These are phyloP conservation scores for Kodamaea sp. DNA, from an alignment of 1,139 yeast species.

Conservation along the genomic window DNA sequence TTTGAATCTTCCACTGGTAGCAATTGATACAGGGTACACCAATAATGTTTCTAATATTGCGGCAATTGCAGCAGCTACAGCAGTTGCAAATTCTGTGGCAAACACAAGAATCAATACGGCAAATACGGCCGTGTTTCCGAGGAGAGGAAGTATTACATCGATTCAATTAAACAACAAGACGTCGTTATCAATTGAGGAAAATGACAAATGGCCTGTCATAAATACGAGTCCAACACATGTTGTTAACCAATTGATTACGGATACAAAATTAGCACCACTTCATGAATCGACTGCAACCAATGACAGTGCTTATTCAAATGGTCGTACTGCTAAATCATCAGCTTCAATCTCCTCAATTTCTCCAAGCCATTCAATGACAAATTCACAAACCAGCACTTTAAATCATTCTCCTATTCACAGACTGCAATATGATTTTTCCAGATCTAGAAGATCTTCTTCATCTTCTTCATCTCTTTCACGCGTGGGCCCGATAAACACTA, in stretches of 20 bases:
- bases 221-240: slow-evolving; percentile 11
- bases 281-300: slow-evolving; percentile 7
- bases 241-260: slow-evolving; percentile 8
- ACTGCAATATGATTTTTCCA: neutral
- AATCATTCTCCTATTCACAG: neutral
- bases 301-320: neutral
- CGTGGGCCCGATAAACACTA: slow-evolving; percentile 24
- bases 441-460: slow-evolving; percentile 20
- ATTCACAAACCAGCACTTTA: neutral
- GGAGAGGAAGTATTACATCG: neutral
- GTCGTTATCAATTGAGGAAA: slow-evolving; percentile 6
- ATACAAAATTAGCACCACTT: slow-evolving; percentile 9
- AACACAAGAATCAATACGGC: too few relatives aligned
- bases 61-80: too few relatives aligned
- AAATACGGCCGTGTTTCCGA: too few relatives aligned
- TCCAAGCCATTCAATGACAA: slow-evolving; percentile 3
- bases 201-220: slow-evolving; percentile 13
- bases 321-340: neutral
- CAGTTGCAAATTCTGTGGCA: too few relatives aligned
- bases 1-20: too few relatives aligned
- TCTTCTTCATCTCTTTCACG: slow-evolving; percentile 19
- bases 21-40: too few relatives aligned
- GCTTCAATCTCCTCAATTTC: slow-evolving; percentile 5
- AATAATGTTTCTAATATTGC: too few relatives aligned
- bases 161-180: neutral